Evolutionary conservation across 148 eudicot genomes (phyloP).

Genomic region (Dysphania ambrosioides): DNA sequence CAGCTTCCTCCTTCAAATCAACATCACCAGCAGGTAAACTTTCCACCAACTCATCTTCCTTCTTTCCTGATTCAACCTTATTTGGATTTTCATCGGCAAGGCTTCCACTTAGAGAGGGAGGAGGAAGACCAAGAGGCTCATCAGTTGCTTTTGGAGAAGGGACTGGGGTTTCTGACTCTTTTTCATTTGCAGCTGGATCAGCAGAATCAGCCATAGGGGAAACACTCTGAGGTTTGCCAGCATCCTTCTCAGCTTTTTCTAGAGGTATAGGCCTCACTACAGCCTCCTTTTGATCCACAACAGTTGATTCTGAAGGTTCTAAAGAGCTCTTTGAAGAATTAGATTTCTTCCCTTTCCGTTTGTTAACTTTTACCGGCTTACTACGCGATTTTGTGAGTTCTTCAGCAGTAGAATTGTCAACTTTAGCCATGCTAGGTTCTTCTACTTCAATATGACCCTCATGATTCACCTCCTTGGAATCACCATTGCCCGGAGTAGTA

Average conservation of each 20-base stretch:
- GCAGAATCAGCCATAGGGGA: conserved; percentile 33
- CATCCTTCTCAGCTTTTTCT: conserved; percentile 36
- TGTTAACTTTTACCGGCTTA: conserved; percentile 39
- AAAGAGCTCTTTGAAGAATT: conserved; percentile 34
- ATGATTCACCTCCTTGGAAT: conserved; percentile 34
- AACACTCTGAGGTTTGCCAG: conserved; percentile 23
- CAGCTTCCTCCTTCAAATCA: conserved; percentile 32
- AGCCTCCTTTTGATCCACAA: conserved; percentile 33
- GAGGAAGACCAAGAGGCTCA: conserved; percentile 38
- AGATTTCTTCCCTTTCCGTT: conserved; percentile 40
- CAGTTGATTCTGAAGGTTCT: conserved; percentile 37
- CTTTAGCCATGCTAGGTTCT: conserved; percentile 29
- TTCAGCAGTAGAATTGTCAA: conserved; percentile 38
- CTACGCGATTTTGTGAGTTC: conserved; percentile 32
- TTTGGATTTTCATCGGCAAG: conserved; percentile 40
- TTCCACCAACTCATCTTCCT: conserved; percentile 41
- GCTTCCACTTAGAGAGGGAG: conserved; percentile 44
- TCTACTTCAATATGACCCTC: conserved; percentile 27
- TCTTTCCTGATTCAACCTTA: conserved; percentile 34
- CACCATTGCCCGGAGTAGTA: conserved; percentile 27
- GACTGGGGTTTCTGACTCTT: conserved; percentile 24
- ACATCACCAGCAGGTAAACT: conserved; percentile 29
- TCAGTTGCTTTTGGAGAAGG: conserved; percentile 40
- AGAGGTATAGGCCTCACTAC: conserved; percentile 25
- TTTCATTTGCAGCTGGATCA: conserved; percentile 34